phyloP scores from a whole-genome alignment of 2,329 filamentous ascomycete species.

The Sordariomycetes sp. region DNA sequence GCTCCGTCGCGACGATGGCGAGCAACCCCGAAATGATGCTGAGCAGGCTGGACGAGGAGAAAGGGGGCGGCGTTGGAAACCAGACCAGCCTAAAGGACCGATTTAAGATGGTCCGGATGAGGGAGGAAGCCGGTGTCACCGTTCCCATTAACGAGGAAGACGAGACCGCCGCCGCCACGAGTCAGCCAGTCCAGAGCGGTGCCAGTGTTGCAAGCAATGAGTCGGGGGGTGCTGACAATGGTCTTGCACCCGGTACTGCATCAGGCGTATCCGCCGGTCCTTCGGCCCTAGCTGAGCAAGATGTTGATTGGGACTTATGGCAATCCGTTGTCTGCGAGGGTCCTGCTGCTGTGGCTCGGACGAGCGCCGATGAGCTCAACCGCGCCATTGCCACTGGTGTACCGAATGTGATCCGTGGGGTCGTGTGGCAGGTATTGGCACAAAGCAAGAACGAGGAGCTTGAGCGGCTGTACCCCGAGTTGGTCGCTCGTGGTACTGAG shows the following conservation, averaged over 20 bases:
- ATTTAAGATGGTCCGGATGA: conserved; percentile 67
- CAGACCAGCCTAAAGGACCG: conserved; percentile 62
- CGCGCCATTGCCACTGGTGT: conserved; percentile 88
- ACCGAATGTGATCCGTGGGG: conserved; percentile 88
- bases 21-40: conserved; percentile 77
- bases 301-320: conserved; percentile 99
- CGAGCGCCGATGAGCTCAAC: conserved; percentile 82
- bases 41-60: conserved; percentile 64
- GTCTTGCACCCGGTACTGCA: conserved; percentile 74
- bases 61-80: conserved; percentile 32
- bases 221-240: conserved; percentile 21
- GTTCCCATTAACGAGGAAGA: conserved; percentile 42
- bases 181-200: conserved; percentile 7
- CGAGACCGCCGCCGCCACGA: conserved; percentile 20
- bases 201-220: conserved; percentile 15
- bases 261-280: conserved; percentile 70
- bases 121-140: conserved; percentile 56
- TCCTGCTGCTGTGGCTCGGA: conserved; percentile 74
- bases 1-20: conserved; percentile 65
- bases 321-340: conserved; percentile 93
- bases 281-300: conserved; percentile 55
- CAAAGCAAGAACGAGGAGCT: conserved; percentile 91
- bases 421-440: conserved; percentile 95
- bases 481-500: conserved; percentile 70
- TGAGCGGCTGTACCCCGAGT: conserved; percentile 74